Evolutionary conservation across 2,329 filamentous ascomycete genomes (phyloP).

Genomic region (Acrocalymma vagum): DNA sequence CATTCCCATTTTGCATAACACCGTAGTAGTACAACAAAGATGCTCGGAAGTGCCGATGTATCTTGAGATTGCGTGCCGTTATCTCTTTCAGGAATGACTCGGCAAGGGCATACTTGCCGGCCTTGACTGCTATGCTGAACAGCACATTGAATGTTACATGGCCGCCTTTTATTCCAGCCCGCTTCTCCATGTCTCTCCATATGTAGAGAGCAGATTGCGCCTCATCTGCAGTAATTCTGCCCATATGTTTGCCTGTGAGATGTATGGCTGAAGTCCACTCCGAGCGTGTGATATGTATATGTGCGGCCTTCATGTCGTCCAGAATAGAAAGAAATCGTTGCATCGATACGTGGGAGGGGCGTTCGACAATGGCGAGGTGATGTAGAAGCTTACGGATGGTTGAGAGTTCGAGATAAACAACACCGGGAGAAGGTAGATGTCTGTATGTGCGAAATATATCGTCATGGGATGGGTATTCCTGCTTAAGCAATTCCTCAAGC

Average conservation of each 20-base stretch:
- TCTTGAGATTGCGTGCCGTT: conserved; percentile 69
- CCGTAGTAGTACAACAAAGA: conserved; percentile 87
- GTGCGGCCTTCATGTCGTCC: conserved; percentile 80
- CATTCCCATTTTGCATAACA: conserved; percentile 74
- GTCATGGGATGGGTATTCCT: conserved; percentile 54
- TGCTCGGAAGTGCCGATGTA: conserved; percentile 83
- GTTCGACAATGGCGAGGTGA: conserved; percentile 70
- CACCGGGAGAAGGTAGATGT: conserved; percentile 61
- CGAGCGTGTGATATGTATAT: conserved; percentile 69
- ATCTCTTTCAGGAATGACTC: conserved; percentile 89
- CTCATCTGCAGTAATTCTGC: conserved; percentile 65
- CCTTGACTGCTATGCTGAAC: conserved; percentile 86
- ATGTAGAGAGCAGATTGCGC: conserved; percentile 75
- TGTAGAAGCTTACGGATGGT: conserved; percentile 72
- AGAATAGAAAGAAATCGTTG: conserved; percentile 83
- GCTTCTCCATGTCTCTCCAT: conserved; percentile 90
- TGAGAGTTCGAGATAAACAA: conserved; percentile 57
- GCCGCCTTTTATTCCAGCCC: conserved; percentile 70
- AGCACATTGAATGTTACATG: conserved; percentile 92
- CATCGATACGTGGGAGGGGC: conserved; percentile 67
- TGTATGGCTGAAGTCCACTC: conserved; percentile 89
- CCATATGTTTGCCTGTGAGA: conserved; percentile 77
- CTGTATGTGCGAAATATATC: conserved; percentile 63
- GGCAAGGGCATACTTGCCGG: conserved; percentile 82
- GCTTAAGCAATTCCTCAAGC: conserved; percentile 50